Percentiles rank a stretch among this genome's conserved stretches.
These are phyloP conservation scores for Gardenia jasminoides DNA, from an alignment of 257 asterid genomes.

Conservation along the genomic window DNA sequence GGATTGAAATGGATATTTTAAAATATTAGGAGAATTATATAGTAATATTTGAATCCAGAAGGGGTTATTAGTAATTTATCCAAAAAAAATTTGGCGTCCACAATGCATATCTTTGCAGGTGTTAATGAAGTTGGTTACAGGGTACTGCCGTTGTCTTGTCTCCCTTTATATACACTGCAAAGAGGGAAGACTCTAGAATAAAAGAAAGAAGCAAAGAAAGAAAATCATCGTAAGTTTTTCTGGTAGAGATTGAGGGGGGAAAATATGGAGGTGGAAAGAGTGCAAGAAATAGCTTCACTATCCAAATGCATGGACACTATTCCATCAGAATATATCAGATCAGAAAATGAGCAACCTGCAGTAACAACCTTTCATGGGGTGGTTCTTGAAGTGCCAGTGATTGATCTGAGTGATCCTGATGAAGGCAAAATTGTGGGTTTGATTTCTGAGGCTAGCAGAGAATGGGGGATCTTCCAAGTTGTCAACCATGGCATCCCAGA, in stretches of 20 bases:
- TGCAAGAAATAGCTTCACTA: constrained; percentile 28
- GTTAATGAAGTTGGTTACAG: no score
- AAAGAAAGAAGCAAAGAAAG: not conserved
- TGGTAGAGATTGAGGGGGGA: not conserved
- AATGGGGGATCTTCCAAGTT: constrained; percentile 43
- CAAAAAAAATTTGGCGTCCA: no score
- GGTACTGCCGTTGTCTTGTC: no score
- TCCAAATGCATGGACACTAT: constrained; percentile 23
- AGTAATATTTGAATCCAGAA: no score
- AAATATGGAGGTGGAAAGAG: constrained; percentile 33
- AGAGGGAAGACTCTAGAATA: not conserved
- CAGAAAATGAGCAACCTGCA: constrained; percentile 38
- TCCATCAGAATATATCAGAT: constrained; percentile 30
- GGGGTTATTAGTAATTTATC: no score
- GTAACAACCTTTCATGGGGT: constrained; percentile 31
- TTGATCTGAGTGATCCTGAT: constrained; percentile 20
- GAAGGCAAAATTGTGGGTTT: constrained; percentile 11
- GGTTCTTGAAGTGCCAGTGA: constrained; percentile 33
- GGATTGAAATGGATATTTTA: no score
- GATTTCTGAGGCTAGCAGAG: constrained; percentile 27
- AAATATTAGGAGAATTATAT: no score
- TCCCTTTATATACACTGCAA: not conserved
- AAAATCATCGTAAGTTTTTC: not conserved
- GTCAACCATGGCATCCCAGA: constrained; percentile 40
- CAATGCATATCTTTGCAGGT: not conserved